phyloP scores from a whole-genome alignment of 345 rosid genomes.

The Bruguiera gymnorhiza region DNA sequence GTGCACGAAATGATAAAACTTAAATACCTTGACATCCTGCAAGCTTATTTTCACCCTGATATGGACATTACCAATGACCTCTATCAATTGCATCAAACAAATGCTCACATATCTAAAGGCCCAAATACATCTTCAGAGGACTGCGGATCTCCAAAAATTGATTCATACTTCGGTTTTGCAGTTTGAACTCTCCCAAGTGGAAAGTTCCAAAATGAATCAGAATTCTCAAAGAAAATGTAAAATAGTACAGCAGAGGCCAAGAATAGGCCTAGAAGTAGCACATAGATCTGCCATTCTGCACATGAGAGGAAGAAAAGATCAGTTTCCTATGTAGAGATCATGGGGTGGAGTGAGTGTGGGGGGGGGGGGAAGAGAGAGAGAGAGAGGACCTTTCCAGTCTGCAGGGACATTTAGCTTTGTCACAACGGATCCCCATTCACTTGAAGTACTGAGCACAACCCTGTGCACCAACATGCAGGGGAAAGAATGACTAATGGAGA shows the following conservation, averaged over 20 bases:
- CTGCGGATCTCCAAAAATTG: conserved; percentile 51
- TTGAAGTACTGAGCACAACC: conserved; percentile 75
- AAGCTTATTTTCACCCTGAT: not conserved
- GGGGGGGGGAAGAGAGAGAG: conserved; percentile 19
- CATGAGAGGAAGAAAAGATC: not conserved
- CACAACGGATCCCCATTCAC: conserved; percentile 78
- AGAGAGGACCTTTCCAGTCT: conserved; percentile 80
- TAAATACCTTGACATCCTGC: not conserved
- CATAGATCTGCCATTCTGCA: conserved; percentile 96
- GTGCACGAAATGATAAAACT: not conserved
- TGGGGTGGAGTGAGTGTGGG: not conserved
- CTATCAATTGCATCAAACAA: conserved; percentile 1
- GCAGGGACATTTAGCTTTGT: conserved; percentile 83
- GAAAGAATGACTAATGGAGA: conserved; percentile 1
- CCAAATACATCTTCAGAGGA: conserved; percentile 65
- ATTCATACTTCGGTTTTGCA: conserved; percentile 46
- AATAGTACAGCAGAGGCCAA: conserved; percentile 72
- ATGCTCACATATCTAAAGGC: conserved; percentile 56
- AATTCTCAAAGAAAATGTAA: conserved; percentile 76
- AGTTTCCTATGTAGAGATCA: not conserved
- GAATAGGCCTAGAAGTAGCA: conserved; percentile 68
- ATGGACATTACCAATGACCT: not conserved
- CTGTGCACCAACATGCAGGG: conserved; percentile 27
- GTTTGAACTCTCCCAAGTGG: conserved; percentile 55
- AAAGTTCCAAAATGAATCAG: conserved; percentile 81